phyloP scores from a whole-genome alignment of 2,329 filamentous ascomycete genomes.

The Cladosporium sp. region DNA sequence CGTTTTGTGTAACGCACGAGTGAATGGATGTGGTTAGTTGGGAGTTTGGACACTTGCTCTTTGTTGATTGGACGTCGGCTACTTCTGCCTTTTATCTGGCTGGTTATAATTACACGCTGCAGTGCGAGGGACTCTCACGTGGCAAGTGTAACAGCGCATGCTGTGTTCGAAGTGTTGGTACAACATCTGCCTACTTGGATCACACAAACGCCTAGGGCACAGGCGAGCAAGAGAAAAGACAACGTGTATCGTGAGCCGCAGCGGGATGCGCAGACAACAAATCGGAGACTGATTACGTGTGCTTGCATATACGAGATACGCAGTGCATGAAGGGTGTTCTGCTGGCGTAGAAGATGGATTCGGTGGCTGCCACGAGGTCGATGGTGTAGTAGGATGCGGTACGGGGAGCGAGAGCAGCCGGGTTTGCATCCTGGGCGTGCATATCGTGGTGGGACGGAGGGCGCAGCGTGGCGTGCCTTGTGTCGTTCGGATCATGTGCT shows the following conservation, averaged over 20 bases:
- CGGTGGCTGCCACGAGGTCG: constrained; percentile 16
- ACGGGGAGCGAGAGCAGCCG: not conserved
- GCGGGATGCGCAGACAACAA: not conserved
- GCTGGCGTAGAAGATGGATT: not conserved
- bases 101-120: constrained; percentile 1
- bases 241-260: not conserved
- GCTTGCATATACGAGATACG: not conserved
- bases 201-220: not conserved
- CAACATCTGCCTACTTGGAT: not conserved
- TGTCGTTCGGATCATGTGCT: constrained; percentile 1
- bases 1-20: not conserved
- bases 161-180: not conserved
- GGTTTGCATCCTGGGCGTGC: not conserved
- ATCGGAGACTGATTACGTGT: not conserved
- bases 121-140: not conserved
- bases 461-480: not conserved
- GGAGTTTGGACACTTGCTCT: not conserved
- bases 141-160: not conserved
- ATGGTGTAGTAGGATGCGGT: not conserved
- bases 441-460: not conserved
- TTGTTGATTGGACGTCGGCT: constrained; percentile 5
- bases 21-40: not conserved
- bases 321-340: not conserved
- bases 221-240: not conserved
- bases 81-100: not conserved